Evolutionary conservation across 495 filamentous ascomycete species (phyloP), one percentile per base, ranked within the genome.

Genomic region (Cercophora scortea): DNA sequence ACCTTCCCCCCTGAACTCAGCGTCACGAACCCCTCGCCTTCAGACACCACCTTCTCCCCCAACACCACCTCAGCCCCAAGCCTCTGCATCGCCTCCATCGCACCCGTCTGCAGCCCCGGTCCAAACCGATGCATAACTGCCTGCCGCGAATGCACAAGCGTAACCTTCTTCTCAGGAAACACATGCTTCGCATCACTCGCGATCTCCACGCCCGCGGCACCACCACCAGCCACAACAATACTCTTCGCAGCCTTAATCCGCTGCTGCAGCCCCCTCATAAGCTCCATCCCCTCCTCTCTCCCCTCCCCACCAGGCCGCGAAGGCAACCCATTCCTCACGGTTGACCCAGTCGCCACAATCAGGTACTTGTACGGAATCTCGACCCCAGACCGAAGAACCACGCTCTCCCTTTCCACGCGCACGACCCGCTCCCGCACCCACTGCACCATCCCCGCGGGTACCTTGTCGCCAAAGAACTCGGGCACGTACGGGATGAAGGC

Each of bases 201-300:
- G 55, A 82, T 65, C 60, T 85, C 76, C 1, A 84, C 74, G 2
- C 81, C 81, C 0, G 80, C 80, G 2, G 81, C 79, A 7, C 82
- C 82, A 1, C 79, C 82, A 4, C 82, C 82, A 1, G 80, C 74
- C 18, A 85, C 71, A 1, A 78, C 63, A 56, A 84, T 70, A 0
- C 68, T 73, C 15, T 66, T 62, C 2, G 77, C 65, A 0, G 50
- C 39, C 36, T 59, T 51, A 40, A 78, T 70, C 11, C 56, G 41
- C 4, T 47, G 53, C 42, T 77, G 71, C 45, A 73, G 59, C 0
- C 11, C 54, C 32, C 53, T 64, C 11, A 76, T 69, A 42, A 81
- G 77, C 36, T 61, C 51, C 6, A 79, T 51, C 35, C 74, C 82
- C 6, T 76, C 68, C 34, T 66, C 57, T 49, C 74, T 72, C 33